Base-by-base conservation (phyloP, 441 rosid species). In the Mallotus japonicus region DNA sequence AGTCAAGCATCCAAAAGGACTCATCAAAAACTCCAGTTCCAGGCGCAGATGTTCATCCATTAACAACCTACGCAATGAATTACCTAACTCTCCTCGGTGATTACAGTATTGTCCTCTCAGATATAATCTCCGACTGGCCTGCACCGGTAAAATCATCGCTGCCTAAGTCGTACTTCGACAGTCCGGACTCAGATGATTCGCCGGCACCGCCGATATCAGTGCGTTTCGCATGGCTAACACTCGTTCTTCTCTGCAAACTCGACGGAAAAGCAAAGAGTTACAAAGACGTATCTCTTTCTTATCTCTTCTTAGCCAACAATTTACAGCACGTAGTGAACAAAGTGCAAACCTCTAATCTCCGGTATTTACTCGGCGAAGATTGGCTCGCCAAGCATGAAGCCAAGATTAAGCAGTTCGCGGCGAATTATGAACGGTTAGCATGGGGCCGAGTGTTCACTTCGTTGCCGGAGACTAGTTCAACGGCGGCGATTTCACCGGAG, bases 281-380 rank as follows among this genome's bases (percentile, higher is more conserved):
- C 84, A 90, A 88, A 61, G 87, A 87, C 59, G 81, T 79, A 6
- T 81, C 95, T 1, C 20, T 75, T 19, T 81, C 87, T 6, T 89
- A 90, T 76, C 88, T 92, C 63, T 93, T 89, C 87, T 72, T 93
- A 44, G 92, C 96, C 7, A 93, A 87, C 83, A 93, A 89, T 73
- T 84, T 90, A 55, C 93, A 87, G 47, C 81, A 89, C 78, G 80
- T 89, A 4, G 75, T 80, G 22, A 71, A 83, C 7, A 77, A 68
- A 53, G 92, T 80, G 71, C 86, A 85, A 15, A 73, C 88, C 3
- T 87, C 97, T 7, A 83, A 84, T 71, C 83, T 90, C 8, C 77
- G 68, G 67, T 73, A 70, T 40, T 47, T 93, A 10, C 89, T 89
- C 24, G 96, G 98, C 13, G 87, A 89, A 2, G 93, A 87, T 0